These are phyloP conservation scores for Thymus mandschuricus DNA, from an alignment of 257 asterid genomes.

Conservation along the genomic window DNA sequence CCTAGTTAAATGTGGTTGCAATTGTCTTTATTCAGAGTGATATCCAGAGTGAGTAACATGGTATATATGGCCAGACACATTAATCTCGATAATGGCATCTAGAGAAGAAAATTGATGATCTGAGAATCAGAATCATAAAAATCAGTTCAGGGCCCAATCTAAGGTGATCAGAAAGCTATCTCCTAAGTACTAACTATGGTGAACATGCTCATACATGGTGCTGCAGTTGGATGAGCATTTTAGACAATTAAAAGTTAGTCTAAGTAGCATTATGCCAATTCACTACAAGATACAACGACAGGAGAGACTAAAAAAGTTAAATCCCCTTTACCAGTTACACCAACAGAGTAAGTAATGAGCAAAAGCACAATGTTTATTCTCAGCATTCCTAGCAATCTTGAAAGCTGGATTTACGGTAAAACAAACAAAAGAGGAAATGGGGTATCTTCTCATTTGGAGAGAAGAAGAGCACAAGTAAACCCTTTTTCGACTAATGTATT, in stretches of 20 bases:
- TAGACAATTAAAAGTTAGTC: neutral
- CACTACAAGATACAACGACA: slow-evolving; percentile 8
- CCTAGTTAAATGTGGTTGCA: neutral
- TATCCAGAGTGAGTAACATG: neutral
- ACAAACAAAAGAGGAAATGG: neutral
- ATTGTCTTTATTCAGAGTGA: neutral
- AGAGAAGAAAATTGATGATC: neutral
- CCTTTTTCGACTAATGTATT: slow-evolving; percentile 57
- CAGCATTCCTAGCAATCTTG: neutral
- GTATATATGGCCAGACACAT: neutral
- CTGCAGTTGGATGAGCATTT: neutral
- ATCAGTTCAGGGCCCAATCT: neutral
- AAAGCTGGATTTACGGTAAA: slow-evolving; percentile 22
- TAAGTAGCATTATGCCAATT: neutral
- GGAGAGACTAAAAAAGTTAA: neutral
- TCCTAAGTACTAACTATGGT: neutral
- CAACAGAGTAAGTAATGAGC: neutral
- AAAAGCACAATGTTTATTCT: neutral
- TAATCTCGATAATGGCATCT: neutral
- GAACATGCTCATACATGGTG: neutral
- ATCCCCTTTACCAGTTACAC: neutral
- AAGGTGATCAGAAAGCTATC: neutral
- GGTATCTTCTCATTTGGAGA: slow-evolving; percentile 46
- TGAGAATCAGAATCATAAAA: neutral
- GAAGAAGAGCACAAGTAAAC: slow-evolving; percentile 49